These are phyloP conservation scores for Beta lomatogona DNA, from an alignment of 179 eudicot genomes.

Conservation along the genomic window DNA sequence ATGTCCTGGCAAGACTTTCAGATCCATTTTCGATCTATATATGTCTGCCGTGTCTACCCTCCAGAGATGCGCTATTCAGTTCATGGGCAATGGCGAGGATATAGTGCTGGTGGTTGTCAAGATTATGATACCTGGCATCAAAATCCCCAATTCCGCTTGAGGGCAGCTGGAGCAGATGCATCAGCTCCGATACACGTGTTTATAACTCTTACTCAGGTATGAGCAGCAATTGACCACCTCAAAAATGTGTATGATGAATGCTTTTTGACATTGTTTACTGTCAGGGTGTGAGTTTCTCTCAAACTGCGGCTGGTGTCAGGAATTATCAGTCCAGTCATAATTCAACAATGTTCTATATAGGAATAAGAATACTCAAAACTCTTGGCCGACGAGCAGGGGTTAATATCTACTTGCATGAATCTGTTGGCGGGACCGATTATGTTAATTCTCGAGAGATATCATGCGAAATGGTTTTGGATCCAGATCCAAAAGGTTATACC, in stretches of 20 bases:
- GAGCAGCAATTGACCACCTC: not conserved
- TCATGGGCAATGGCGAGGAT: constrained; percentile 97
- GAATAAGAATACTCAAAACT: constrained; percentile 96
- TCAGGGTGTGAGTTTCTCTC: constrained; percentile 97
- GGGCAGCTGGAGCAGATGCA: constrained; percentile 84
- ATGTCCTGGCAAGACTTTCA: constrained; percentile 99
- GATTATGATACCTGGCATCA: constrained; percentile 98
- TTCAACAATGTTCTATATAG: constrained; percentile 90
- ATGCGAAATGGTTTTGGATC: constrained; percentile 98
- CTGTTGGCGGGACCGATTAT: constrained; percentile 98
- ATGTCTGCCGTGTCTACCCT: constrained; percentile 98
- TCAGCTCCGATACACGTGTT: constrained; percentile 93
- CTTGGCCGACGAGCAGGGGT: constrained; percentile 93
- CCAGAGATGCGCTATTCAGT: constrained; percentile 92
- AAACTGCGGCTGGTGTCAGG: constrained; percentile 88
- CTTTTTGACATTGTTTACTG: constrained; percentile 11
- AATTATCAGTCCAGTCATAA: constrained; percentile 97
- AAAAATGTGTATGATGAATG: not conserved
- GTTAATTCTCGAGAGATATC: constrained; percentile 99
- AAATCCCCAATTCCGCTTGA: constrained; percentile 86
- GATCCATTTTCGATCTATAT: constrained; percentile 95
- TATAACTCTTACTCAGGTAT: constrained; percentile 90
- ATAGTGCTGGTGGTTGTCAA: constrained; percentile 99
- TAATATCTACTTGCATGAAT: constrained; percentile 94
- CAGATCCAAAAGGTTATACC: constrained; percentile 95